Base-by-base conservation (phyloP, 2,329 filamentous ascomycete genomes). In the Hymenotorrendiella dingleyae region DNA sequence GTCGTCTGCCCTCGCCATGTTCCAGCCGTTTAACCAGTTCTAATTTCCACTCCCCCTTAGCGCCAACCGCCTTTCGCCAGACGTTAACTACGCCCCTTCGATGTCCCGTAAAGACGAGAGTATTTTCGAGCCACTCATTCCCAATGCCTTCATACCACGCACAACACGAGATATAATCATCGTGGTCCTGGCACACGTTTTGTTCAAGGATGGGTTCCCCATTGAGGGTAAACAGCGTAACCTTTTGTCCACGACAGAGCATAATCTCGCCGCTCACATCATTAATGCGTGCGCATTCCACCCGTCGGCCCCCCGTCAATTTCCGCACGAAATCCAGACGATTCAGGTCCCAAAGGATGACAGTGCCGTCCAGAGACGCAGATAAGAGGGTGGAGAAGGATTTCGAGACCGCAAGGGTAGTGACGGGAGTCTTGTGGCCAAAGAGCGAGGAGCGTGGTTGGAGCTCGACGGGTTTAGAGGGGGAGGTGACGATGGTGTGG, bases 341-440 rank as follows among this genome's bases (percentile, higher is more conserved):
- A 62, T 97, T 98, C 4, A 98, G 73, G 62, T 97, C 93, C 93
- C 93, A 98, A 3, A 97, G 71, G 57, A 94, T 81, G 9, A 90
- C 81, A 28, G 86, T 81, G 0, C 90, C 90, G 57, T 94, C 87
- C 0, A 75, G 74, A 0, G 86, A 90, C 1, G 86, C 84, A 1
- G 89, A 94, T 3, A 97, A 73, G 40, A 98, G 78, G 0, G 89
- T 86, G 58, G 87, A 90, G 62, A 96, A 94, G 0, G 88, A 85
- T 49, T 89, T 84, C 28, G 87, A 94, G 2, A 91, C 82, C 0
- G 90, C 86, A 36, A 98, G 81, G 1, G 80, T 79, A 2, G 80
- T 87, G 12, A 97, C 85, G 0, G 90, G 81, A 0, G 80, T 81
- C 60, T 88, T 87, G 67, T 98, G 93, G 0, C 91, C 93, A 60